Evolutionary conservation across 805 yeast genomes (phyloP), one percentile per base, ranked within the genome.

Genomic region (Candida corydali): DNA sequence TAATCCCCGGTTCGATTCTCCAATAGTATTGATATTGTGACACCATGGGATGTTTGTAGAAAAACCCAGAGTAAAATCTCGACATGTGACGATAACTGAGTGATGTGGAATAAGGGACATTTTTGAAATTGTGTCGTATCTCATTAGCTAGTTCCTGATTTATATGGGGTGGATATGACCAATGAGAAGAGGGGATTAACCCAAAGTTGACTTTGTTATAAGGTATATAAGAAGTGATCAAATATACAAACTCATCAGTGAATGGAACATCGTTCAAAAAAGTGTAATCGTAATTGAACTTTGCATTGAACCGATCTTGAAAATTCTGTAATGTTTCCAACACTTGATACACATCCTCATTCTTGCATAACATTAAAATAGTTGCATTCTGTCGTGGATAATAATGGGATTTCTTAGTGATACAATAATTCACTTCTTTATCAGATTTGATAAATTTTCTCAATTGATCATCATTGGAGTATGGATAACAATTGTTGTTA

Each of bases 1-100:
- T 61, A 34, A 80, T 76, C 34, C 78, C 81, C 9, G 88, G 87
- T 58, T 82, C 91, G 28, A 83, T 81, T 41, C 91, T 66, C 91
- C 89, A 82, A 53, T 78, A 82, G 54, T 78, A 85, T 30, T 72
- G 75, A 57, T 80, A 81, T n/a, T 70, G 65, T 35, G 62, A 54
- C 55, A 86, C 55, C 33, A 78, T 60, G 34, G 73, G 72, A 51
- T 82, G 82, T 36, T 73, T 62, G 57, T 71, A 80, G 58, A 85
- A 82, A 46, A 80, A 82, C 42, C 76, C 76, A 19, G 67, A 59
- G 37, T 59, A 67, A 45, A 52, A 70, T 29, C 76, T 52, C 42
- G 75, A 70, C 95, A 85, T 85, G 54, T 80, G 82, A 44, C 91
- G 66, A 54, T 85, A 85, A 12, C 78, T 64, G 37, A 75, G 74